Percentiles rank a stretch among this genome's conserved stretches.
Evolutionary conservation across 1,284 basidiomycete genomes (phyloP).

Genomic region (Taiwanofungus camphoratus): DNA sequence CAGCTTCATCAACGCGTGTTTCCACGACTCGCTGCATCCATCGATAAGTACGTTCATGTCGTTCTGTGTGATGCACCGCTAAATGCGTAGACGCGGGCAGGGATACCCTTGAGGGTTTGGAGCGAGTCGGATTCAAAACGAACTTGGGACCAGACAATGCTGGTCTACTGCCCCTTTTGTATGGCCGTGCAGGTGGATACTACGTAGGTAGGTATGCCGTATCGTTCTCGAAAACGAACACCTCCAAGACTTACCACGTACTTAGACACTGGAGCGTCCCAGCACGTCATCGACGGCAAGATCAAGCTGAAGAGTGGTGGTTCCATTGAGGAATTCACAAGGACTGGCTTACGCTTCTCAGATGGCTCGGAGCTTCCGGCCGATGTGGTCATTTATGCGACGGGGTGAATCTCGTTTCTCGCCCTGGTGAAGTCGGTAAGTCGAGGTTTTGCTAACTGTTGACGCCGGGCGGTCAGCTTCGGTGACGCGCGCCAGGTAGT

Average conservation of each 20-base stretch:
- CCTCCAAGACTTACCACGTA: neutral
- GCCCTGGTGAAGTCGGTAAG: too few relatives aligned
- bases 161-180: slow-evolving; percentile 33
- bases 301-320: slow-evolving; percentile 17
- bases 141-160: slow-evolving; percentile 33
- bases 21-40: neutral
- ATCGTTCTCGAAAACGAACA: neutral
- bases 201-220: slow-evolving; percentile 31
- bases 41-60: neutral
- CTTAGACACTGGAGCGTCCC: slow-evolving; percentile 12
- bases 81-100: slow-evolving; percentile 14
- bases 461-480: too few relatives aligned
- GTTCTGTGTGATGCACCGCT: too few relatives aligned
- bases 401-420: slow-evolving; percentile 23
- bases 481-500: too few relatives aligned
- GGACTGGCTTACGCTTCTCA: slow-evolving; percentile 18
- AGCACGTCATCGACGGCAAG: slow-evolving; percentile 16
- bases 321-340: slow-evolving; percentile 13
- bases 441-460: too few relatives aligned
- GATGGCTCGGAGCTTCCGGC: slow-evolving; percentile 22
- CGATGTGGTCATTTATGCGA: slow-evolving; percentile 26
- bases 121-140: slow-evolving; percentile 39
- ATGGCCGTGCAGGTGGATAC: slow-evolving; percentile 37
- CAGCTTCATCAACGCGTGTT: neutral
- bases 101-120: slow-evolving; percentile 35